These are phyloP conservation scores for Diaporthe humulicola DNA, from an alignment of 2,329 filamentous ascomycete species.

Conservation along the genomic window DNA sequence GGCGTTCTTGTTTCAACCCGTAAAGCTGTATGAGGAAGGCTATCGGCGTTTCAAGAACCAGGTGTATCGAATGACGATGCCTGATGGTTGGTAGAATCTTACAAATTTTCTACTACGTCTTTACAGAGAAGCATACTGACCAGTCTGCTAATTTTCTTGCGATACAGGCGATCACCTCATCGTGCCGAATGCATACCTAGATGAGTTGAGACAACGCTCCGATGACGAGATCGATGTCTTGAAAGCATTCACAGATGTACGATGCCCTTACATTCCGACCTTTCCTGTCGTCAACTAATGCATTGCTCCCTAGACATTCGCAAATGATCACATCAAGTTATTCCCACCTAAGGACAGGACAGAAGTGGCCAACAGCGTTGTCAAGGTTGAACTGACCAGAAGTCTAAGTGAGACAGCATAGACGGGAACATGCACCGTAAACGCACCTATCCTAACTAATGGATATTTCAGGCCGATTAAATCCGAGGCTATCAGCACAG, in stretches of 20 bases:
- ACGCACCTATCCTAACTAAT: not conserved
- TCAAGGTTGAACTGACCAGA: constrained; percentile 30
- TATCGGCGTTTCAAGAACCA: constrained; percentile 35
- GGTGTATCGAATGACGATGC: constrained; percentile 36
- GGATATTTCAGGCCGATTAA: not conserved
- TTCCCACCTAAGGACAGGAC: constrained; percentile 36
- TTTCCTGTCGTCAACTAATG: not conserved
- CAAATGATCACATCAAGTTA: constrained; percentile 34
- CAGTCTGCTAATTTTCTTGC: not conserved
- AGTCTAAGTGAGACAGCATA: not conserved
- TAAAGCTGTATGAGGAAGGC: constrained; percentile 31
- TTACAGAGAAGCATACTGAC: not conserved
- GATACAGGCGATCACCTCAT: constrained; percentile 47
- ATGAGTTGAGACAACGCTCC: constrained; percentile 46
- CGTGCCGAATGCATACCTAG: constrained; percentile 45
- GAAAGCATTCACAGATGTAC: constrained; percentile 41
- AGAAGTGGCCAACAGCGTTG: constrained; percentile 31
- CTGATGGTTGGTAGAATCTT: constrained; percentile 23
- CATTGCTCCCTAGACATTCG: not conserved
- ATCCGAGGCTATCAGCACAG: constrained; percentile 25
- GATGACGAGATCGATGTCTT: constrained; percentile 48
- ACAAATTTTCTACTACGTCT: too few species aligned
- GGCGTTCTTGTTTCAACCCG: constrained; percentile 16
- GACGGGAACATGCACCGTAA: too few species aligned
- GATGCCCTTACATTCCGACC: not conserved